Evolutionary conservation across 2,329 filamentous ascomycete species (phyloP).

Genomic region (Exophiala calicioides): DNA sequence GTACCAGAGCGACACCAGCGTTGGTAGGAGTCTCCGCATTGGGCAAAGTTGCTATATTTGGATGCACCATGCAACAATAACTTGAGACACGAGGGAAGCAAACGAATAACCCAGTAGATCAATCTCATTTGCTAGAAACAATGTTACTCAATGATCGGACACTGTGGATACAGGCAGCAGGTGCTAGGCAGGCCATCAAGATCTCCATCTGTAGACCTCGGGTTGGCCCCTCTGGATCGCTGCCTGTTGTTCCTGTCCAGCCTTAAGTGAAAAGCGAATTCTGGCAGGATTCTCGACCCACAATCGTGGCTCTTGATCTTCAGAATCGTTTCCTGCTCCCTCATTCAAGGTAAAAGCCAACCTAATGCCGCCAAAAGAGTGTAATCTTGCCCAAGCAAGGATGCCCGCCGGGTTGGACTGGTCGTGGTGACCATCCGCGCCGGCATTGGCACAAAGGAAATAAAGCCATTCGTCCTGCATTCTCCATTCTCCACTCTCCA

Average conservation of each 20-base stretch:
- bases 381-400: slow-evolving; percentile 5
- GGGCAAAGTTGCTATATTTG: no score
- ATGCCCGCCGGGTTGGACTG: background rate
- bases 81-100: background rate
- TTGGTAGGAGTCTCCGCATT: no score
- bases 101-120: background rate
- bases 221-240: no score
- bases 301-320: no score
- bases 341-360: slow-evolving; percentile 12
- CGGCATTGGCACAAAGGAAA: slow-evolving; percentile 26
- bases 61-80: no score
- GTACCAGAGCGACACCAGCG: no score
- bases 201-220: no score
- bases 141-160: background rate
- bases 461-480: background rate
- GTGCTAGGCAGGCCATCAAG: background rate
- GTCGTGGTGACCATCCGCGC: slow-evolving; percentile 22
- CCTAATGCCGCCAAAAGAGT: slow-evolving; percentile 1
- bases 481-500: slow-evolving; percentile 9
- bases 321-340: background rate
- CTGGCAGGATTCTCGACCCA: no score
- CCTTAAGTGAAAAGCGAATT: no score
- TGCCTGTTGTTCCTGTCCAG: background rate
- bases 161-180: background rate
- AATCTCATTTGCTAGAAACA: background rate